Percentiles rank a stretch among this genome's conserved stretches.
These are phyloP conservation scores for Penicillium coffeae DNA, from an alignment of 495 filamentous ascomycete genomes.

Conservation along the genomic window DNA sequence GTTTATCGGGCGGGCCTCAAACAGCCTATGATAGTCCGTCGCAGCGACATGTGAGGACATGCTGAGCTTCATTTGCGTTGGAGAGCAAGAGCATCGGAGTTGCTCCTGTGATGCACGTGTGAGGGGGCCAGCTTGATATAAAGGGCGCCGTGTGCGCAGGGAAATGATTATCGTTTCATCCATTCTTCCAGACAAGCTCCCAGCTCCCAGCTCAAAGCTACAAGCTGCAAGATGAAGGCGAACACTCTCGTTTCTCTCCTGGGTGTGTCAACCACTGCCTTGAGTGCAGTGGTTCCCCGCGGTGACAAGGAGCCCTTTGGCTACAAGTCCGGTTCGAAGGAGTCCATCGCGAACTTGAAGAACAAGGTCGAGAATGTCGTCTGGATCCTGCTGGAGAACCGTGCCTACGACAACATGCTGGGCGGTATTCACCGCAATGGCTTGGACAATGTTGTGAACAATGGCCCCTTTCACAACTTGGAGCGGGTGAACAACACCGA, in stretches of 20 bases:
- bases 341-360: conserved; percentile 37
- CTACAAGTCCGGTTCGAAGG: conserved; percentile 25
- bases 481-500: conserved; percentile 33
- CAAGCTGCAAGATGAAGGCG: conserved; percentile 16
- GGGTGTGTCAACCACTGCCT: conserved; percentile 20
- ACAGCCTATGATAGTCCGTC: neutral
- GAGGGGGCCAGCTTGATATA: neutral
- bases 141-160: neutral
- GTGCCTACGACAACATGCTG: conserved; percentile 45
- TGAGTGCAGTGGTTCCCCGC: conserved; percentile 16
- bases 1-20: neutral
- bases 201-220: neutral
- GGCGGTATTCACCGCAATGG: conserved; percentile 37
- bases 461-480: conserved; percentile 41
- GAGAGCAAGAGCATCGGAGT: neutral
- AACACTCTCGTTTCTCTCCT: conserved; percentile 20
- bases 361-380: conserved; percentile 48
- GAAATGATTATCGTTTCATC: conserved; percentile 16
- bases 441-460: conserved; percentile 42
- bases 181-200: too few relatives aligned
- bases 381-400: conserved; percentile 44
- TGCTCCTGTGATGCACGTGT: neutral
- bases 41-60: neutral
- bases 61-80: neutral
- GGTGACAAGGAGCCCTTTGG: conserved; percentile 14